phyloP scores from a whole-genome alignment of 495 filamentous ascomycete species.

The Clavariopsis aquatica region DNA sequence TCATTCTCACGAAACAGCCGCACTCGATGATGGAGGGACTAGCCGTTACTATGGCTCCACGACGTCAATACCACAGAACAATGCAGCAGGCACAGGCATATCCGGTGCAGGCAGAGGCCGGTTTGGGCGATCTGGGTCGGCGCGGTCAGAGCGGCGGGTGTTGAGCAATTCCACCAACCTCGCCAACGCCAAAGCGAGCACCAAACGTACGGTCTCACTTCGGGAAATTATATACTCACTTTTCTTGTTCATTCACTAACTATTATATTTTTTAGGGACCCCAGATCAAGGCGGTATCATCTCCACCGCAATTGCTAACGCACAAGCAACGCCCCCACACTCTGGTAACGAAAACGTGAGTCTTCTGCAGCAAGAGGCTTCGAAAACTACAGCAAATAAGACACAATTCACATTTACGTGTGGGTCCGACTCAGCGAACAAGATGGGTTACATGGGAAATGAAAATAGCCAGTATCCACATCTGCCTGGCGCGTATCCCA shows the following conservation, averaged over 20 bases:
- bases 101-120: slow-evolving; percentile 80
- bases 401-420: slow-evolving; percentile 92
- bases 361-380: slow-evolving; percentile 68
- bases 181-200: slow-evolving; percentile 45
- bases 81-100: slow-evolving; percentile 60
- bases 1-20: slow-evolving; percentile 48
- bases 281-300: slow-evolving; percentile 69
- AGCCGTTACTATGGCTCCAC: slow-evolving; percentile 59
- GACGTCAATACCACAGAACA: slow-evolving; percentile 49
- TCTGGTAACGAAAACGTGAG: slow-evolving; percentile 72
- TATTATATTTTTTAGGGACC: slow-evolving; percentile 42
- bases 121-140: slow-evolving; percentile 60
- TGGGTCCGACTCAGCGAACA: slow-evolving; percentile 69
- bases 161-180: slow-evolving; percentile 58
- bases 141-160: slow-evolving; percentile 63
- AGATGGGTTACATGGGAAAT: slow-evolving; percentile 47
- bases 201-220: slow-evolving; percentile 29
- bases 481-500: slow-evolving; percentile 20
- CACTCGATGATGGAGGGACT: slow-evolving; percentile 49
- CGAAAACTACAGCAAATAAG: slow-evolving; percentile 62
- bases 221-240: slow-evolving; percentile 19
- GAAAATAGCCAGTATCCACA: slow-evolving; percentile 23
- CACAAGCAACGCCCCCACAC: slow-evolving; percentile 58
- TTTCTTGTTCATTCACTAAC: slow-evolving; percentile 44
- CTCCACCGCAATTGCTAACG: slow-evolving; percentile 83